A percentile compares a stretch with the other conserved stretches of the same genome.
phyloP scores from a whole-genome alignment of 495 filamentous ascomycete species.

The Rhizodiscina lignyota region DNA sequence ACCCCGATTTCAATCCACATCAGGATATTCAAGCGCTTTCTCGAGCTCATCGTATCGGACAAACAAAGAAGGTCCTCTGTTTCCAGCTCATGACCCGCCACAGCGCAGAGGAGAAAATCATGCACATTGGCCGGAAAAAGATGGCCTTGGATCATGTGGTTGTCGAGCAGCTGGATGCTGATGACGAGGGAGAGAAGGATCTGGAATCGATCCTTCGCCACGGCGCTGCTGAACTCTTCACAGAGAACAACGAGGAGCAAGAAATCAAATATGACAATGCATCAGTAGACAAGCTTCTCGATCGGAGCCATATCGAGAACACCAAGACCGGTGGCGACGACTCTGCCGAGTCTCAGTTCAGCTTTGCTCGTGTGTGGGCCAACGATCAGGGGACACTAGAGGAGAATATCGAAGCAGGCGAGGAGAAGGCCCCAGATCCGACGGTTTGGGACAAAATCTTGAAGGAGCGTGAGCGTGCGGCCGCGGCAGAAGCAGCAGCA shows the following conservation, averaged over 20 bases:
- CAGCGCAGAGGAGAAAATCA: constrained; percentile 85
- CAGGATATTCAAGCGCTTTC: constrained; percentile 94
- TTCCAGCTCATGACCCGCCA: constrained; percentile 85
- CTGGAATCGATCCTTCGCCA: constrained; percentile 78
- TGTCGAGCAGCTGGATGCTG: constrained; percentile 72
- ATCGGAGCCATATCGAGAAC: constrained; percentile 67
- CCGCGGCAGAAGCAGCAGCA: constrained; percentile 44
- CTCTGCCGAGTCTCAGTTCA: constrained; percentile 62
- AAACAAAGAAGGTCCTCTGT: constrained; percentile 86
- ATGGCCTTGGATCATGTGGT: constrained; percentile 85
- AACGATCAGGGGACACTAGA: constrained; percentile 55
- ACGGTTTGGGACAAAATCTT: constrained; percentile 82
- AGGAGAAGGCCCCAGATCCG: constrained; percentile 32
- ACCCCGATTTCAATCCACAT: constrained; percentile 96
- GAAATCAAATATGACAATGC: constrained; percentile 63
- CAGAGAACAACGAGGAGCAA: constrained; percentile 37
- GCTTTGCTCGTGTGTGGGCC: constrained; percentile 82
- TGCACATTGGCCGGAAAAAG: constrained; percentile 92
- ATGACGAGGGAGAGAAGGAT: constrained; percentile 58
- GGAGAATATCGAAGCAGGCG: constrained; percentile 37
- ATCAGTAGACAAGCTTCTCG: constrained; percentile 74
- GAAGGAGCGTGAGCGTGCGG: constrained; percentile 60
- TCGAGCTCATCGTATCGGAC: constrained; percentile 87
- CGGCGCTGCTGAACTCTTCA: constrained; percentile 74
- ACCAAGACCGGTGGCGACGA: constrained; percentile 39